Evolutionary conservation across 768 basidiomycete genomes (phyloP).

Genomic region (Melanogaster broomeanus): DNA sequence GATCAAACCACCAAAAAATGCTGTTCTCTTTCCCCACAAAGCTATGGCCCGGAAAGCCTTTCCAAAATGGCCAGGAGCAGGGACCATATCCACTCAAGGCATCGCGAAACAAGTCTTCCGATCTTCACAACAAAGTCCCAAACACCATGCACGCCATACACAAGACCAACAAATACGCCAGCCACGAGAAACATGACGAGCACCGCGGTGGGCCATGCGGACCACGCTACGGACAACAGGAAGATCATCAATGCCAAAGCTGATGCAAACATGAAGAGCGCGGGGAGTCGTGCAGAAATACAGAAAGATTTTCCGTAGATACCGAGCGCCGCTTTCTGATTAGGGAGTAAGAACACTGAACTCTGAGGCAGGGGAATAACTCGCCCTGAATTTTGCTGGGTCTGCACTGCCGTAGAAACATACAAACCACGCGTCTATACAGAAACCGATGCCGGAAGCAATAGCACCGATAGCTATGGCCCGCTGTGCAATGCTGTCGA

Average conservation of each 20-base stretch:
- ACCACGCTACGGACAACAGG: constrained; percentile 60
- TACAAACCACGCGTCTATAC: constrained; percentile 66
- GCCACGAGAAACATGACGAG: constrained; percentile 57
- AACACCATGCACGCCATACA: constrained; percentile 64
- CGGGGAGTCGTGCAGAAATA: constrained; percentile 63
- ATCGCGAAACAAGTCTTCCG: constrained; percentile 14
- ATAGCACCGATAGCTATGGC: constrained; percentile 61
- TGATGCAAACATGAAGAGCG: constrained; percentile 59
- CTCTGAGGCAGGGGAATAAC: constrained; percentile 11
- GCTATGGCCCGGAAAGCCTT: constrained; percentile 2
- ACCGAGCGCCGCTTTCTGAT: constrained; percentile 43
- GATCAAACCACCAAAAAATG: not conserved
- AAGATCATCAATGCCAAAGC: constrained; percentile 60
- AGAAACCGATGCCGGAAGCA: constrained; percentile 64
- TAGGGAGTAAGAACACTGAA: not conserved
- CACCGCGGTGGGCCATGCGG: constrained; percentile 68
- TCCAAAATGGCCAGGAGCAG: constrained; percentile 7
- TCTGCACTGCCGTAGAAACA: constrained; percentile 59
- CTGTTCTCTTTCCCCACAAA: not conserved
- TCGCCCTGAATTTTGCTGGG: constrained; percentile 53
- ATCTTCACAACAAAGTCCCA: constrained; percentile 2
- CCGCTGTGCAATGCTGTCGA: constrained; percentile 47
- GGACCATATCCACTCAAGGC: constrained; percentile 12
- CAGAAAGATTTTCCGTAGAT: constrained; percentile 66
- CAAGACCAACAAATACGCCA: constrained; percentile 60